These are phyloP conservation scores for Perkinsus marinus DNA, from an alignment of 169 alveolate genomes.

Conservation along the genomic window DNA sequence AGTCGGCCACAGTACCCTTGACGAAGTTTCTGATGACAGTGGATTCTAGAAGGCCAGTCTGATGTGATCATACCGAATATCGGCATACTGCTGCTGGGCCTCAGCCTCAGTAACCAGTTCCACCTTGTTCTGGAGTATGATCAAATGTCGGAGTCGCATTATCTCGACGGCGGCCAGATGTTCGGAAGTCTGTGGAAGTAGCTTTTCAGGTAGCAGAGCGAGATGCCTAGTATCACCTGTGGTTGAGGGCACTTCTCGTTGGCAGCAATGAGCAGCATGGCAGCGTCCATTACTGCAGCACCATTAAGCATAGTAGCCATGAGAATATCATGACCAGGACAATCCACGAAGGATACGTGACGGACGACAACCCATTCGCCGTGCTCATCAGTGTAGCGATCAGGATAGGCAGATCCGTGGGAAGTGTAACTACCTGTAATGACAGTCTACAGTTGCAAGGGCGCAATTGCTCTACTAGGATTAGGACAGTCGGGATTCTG, in stretches of 20 bases:
- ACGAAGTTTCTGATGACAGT: conserved; percentile 44
- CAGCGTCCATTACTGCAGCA: conserved; percentile 99
- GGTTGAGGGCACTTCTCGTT: conserved; percentile 42
- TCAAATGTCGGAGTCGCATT: conserved; percentile 89
- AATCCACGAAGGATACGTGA: conserved; percentile 97
- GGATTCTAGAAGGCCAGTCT: background rate
- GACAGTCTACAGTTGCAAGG: too few relatives aligned
- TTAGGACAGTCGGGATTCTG: conserved; percentile 80
- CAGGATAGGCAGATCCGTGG: background rate
- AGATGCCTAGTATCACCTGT: background rate
- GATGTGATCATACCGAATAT: conserved; percentile 37
- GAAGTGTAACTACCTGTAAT: background rate
- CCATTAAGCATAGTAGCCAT: conserved; percentile 99
- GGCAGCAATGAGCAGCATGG: conserved; percentile 87
- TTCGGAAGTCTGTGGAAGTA: conserved; percentile 98
- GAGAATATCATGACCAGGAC: conserved; percentile 99
- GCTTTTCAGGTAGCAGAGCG: conserved; percentile 12
- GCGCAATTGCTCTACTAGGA: background rate
- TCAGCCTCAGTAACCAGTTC: conserved; percentile 90
- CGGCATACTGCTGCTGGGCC: conserved; percentile 85
- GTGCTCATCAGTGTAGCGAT: background rate
- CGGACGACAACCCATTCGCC: conserved; percentile 41
- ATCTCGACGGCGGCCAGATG: conserved; percentile 99
- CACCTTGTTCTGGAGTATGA: conserved; percentile 91
- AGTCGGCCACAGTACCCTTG: conserved; percentile 89